Percentiles rank a stretch among this genome's conserved stretches.
These are phyloP conservation scores for Cymbidium sinense DNA, from an alignment of 106 monocot genomes.

Conservation along the genomic window DNA sequence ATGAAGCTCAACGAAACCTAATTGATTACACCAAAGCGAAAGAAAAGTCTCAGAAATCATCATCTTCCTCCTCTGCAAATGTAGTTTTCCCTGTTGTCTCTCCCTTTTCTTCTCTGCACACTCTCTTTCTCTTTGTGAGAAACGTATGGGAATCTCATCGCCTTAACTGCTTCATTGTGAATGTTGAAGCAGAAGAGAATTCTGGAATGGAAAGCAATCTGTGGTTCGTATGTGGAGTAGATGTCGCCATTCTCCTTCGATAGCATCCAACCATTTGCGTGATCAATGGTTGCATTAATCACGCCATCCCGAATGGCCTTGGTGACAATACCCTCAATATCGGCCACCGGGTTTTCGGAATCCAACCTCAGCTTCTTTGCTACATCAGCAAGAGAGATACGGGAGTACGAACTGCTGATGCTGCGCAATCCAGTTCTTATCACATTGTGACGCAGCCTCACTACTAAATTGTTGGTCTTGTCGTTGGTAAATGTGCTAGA, in stretches of 20 bases:
- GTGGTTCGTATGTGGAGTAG: slow-evolving; percentile 94
- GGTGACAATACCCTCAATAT: slow-evolving; percentile 90
- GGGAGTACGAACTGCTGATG: slow-evolving; percentile 88
- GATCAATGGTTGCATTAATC: slow-evolving; percentile 87
- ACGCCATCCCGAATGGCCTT: slow-evolving; percentile 93
- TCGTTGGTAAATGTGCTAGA: slow-evolving; percentile 58
- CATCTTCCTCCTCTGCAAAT: slow-evolving; percentile 66
- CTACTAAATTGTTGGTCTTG: slow-evolving; percentile 71
- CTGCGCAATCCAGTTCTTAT: slow-evolving; percentile 92
- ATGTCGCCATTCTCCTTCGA: slow-evolving; percentile 95
- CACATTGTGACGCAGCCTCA: slow-evolving; percentile 94
- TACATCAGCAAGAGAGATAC: slow-evolving; percentile 78
- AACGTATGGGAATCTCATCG: slow-evolving; percentile 80
- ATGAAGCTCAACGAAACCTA: too few species aligned
- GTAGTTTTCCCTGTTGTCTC: slow-evolving; percentile 58
- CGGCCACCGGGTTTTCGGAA: slow-evolving; percentile 70
- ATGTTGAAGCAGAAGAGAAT: slow-evolving; percentile 94
- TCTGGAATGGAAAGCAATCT: slow-evolving; percentile 83
- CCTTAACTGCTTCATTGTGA: slow-evolving; percentile 95
- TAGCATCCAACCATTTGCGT: slow-evolving; percentile 87
- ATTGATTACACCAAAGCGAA: too few species aligned
- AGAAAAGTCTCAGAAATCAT: slow-evolving; percentile 36
- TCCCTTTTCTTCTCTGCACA: slow-evolving; percentile 55
- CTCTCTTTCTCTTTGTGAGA: slow-evolving; percentile 94
- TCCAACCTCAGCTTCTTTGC: slow-evolving; percentile 72